phyloP scores from a whole-genome alignment of 169 alveolate species.

The Plasmodium fragile region DNA sequence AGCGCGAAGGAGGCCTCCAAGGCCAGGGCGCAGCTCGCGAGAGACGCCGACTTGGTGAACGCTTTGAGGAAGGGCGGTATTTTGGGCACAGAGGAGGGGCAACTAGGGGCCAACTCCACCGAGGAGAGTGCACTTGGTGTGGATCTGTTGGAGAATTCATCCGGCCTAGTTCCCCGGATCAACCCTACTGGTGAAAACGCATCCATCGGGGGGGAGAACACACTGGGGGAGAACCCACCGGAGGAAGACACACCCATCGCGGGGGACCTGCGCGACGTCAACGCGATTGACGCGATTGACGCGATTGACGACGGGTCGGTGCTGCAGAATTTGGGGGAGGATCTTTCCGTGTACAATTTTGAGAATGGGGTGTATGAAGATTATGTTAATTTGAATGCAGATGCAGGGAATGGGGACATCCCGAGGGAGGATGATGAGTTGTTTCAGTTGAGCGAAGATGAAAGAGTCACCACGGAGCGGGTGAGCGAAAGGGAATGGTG shows the following conservation, averaged over 20 bases:
- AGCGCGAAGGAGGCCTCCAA: slow-evolving; percentile 22
- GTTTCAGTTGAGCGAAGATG: slow-evolving; percentile 38
- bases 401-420: background rate
- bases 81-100: background rate
- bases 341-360: slow-evolving; percentile 24
- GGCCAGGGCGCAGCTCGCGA: slow-evolving; percentile 27
- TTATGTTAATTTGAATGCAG: background rate
- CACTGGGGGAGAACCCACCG: too few relatives aligned
- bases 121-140: background rate
- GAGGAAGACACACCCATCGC: background rate
- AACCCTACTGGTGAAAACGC: background rate
- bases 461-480: slow-evolving; percentile 5
- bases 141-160: background rate
- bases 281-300: background rate
- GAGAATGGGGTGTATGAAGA: slow-evolving; percentile 39
- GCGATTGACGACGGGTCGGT: background rate
- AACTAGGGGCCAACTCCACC: background rate
- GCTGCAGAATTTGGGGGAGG: background rate
- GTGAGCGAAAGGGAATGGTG: slow-evolving; percentile 47
- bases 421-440: slow-evolving; percentile 43
- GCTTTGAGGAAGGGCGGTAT: slow-evolving; percentile 1
- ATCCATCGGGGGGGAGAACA: too few relatives aligned
- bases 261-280: background rate
- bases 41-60: slow-evolving; percentile 34
- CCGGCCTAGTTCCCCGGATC: too few relatives aligned